Base-by-base conservation (phyloP, 2,329 filamentous ascomycete species). In the Teratosphaeria gauchensis region DNA sequence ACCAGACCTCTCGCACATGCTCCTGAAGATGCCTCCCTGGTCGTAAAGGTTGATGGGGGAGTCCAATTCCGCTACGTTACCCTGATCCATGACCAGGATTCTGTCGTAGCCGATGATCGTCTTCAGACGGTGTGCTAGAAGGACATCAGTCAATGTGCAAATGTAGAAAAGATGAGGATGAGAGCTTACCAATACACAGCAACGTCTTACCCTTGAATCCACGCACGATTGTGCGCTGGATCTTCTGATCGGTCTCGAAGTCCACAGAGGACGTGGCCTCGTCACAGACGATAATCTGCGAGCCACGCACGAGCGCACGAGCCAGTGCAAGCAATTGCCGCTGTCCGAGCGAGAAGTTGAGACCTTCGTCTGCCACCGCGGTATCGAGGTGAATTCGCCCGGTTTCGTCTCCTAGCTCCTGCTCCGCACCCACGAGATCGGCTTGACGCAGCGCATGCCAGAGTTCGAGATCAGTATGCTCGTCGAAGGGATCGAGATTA, bases 221-320 rank as follows among this genome's bases (percentile, higher is more conserved):
- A 1, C 82, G 81, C 0, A 89, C 87, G 74, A 97, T 96, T 3
- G 92, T 95, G 58, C 80, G 78, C 74, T 97, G 92, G 71, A 97
- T 96, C 81, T 94, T 95, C 74, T 90, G 87, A 71, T 99, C 94
- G 2, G 92, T 97, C 71, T 96, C 92, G 79, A 96, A 94, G 73
- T 97, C 92, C 7, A 97, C 92, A 0, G 84, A 89, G 1, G 87
- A 90, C 0, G 94, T 99, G 0, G 94, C 94, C 74, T 99, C 94
- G 77, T 99, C 94, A 74, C 92, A 96, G 55, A 99, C 87, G 66
- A 97, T 96, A 74, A 97, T 96, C 66, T 88, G 90, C 0, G 87
- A 88, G 51, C 87, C 85, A 42, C 92, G 86, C 4, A 97, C 92
- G 2, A 99, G 83, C 0, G 94, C 94, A 0, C 94, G 86, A 0